phyloP scores from a whole-genome alignment of 2,329 filamentous ascomycete genomes.

The Bipolaris victoriae region DNA sequence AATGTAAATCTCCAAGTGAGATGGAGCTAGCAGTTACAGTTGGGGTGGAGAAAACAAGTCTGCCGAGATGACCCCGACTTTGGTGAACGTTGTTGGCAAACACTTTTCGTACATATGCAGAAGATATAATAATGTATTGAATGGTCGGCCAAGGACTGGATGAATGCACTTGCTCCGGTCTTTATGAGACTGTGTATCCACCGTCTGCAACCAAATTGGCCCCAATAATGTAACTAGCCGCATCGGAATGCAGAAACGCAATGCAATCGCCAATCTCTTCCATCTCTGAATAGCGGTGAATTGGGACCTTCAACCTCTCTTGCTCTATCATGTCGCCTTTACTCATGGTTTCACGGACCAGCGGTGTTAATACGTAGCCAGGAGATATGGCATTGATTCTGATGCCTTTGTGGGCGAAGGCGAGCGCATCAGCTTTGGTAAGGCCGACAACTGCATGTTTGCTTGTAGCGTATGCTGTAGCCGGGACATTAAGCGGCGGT shows the following conservation, averaged over 20 bases:
- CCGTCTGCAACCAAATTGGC: constrained; percentile 72
- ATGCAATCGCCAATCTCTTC: constrained; percentile 74
- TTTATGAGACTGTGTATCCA: constrained; percentile 34
- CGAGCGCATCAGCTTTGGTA: constrained; percentile 60
- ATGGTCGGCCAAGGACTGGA: neutral
- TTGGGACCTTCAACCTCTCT: constrained; percentile 51
- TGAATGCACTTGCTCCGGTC: neutral
- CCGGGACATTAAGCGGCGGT: constrained; percentile 40
- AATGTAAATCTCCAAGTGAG: neutral
- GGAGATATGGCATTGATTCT: constrained; percentile 68
- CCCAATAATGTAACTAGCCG: constrained; percentile 74
- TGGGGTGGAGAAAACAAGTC: neutral
- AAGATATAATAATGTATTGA: neutral
- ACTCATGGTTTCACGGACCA: constrained; percentile 37
- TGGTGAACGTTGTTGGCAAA: neutral
- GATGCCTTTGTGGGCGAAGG: constrained; percentile 59
- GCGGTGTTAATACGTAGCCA: constrained; percentile 55
- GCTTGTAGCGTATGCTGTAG: constrained; percentile 58
- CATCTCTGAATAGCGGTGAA: constrained; percentile 60
- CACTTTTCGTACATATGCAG: neutral
- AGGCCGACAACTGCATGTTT: constrained; percentile 64
- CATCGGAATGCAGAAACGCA: constrained; percentile 73
- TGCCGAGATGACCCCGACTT: neutral
- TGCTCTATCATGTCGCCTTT: constrained; percentile 40
- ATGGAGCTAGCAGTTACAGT: neutral